Evolutionary conservation across 768 basidiomycete genomes (phyloP), one percentile per base, ranked within the genome.

Genomic region (Mycena albidolilacea): DNA sequence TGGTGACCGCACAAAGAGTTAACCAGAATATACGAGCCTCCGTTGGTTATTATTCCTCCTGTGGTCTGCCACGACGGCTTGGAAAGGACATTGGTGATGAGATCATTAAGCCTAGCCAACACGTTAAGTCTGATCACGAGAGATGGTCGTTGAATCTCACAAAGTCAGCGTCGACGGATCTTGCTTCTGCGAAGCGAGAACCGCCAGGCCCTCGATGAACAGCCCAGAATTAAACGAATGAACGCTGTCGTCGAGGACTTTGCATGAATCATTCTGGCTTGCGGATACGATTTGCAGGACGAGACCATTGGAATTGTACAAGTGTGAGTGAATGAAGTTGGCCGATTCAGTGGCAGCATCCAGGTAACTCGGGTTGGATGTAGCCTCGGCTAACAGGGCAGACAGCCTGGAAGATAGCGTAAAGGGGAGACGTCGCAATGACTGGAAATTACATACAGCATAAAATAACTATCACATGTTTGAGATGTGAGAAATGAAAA

Each of bases 161-260:
- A 67, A 43, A 12, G 38, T 43, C 59, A 71, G 70, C 19, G 60
- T 75, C 8, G 38, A 4, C 12, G 65, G 39, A 55, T 67, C 48
- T 15, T 62, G 57, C 5, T 65, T 75, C 19, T 68, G 7, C 37
- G 74, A 75, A n/a, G 30, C 54, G 11, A 74, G 64, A 37, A 64
- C 61, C 55, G 74, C 74, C 64, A 75, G 37, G 1, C 70, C 74
- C 46, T 75, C 74, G 41, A 75, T 70, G 61, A 67, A 71, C 23
- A 75, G 52, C 19, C 74, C 74, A 19, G 64, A 58, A 54, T 71
- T 75, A 43, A 62, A 71, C 35, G 70, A 58, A 23, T 59, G 23
- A 3, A 23, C 19, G 9, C 11, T 43, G 15, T 39, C 48, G 23
- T 58, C 41, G 19, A 44, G 19, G 11, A 58, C 54, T 14, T 52